Evolutionary conservation across 768 basidiomycete species (phyloP), one percentile per base, ranked within the genome.

Genomic region (Boletus vermiculosoides): DNA sequence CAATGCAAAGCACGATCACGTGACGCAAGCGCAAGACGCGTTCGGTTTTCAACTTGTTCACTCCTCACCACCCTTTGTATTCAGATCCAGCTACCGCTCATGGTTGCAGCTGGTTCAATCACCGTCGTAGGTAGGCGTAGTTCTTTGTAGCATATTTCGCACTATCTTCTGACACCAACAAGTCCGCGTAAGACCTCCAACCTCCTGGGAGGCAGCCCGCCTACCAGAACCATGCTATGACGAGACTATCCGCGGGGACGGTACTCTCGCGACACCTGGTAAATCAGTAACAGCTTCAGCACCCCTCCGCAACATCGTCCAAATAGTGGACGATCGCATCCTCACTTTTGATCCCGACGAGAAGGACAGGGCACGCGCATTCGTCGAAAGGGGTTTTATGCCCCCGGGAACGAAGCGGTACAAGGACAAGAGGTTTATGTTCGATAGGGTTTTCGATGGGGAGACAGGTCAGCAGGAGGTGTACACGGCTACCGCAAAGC

Each of bases 341-440:
- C 80, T 98, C 58, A 93, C 92, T 15, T 99, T 98, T 67, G 97
- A 99, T 73, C 94, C 95, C 36, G 89, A 92, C 57, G 94, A 97
- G 74, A 87, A 87, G 71, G 90, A 95, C 75, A 83, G 77, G 59
- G 81, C 88, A 28, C 80, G 81, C 39, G 83, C 91, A 1, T 94
- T 95, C 71, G 80, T 90, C 58, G 90, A 93, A 69, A 82, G 90
- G 16, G 92, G 92, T 9, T 92, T 92, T 65, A 65, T 92, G 63
- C 90, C 90, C 37, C 90, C 90, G 0, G 88, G 92, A 45, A 91
- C 90, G 42, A 94, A 94, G 71, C 84, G 95, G 60, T 95, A 96
- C 79, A 98, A 98, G 73, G 94, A 98, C 75, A 88, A 88, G 69
- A 83, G 95, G 61, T 99, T 97, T 76, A 93, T 96, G 81, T 99